Base-by-base conservation (phyloP, 192 early-diverging fungal species). In the Chytriomyces sp. region DNA sequence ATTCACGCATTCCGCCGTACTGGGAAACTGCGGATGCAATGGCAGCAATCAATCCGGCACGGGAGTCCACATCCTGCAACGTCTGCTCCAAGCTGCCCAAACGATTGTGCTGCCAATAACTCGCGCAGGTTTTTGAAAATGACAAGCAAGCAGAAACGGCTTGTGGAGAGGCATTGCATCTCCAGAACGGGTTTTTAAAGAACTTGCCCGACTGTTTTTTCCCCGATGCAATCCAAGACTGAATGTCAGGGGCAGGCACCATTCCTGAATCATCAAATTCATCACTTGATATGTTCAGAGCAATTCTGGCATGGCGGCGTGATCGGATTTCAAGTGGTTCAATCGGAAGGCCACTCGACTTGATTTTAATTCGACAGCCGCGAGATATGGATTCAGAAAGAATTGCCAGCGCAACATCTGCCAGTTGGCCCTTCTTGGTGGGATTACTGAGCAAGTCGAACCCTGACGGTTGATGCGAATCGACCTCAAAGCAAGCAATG, bases 341-440 rank as follows among this genome's bases (percentile, higher is more conserved):
- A 23, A 11, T 45, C 28, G 43, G 43, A 45, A n/a, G 16, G 3
- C 20, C 53, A 57, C 53, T 57, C 35, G 62, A 64, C 45, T 67
- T 67, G 66, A 67, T 67, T 23, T 46, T 67, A 44, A 67, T 67
- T 45, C 66, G 8, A 47, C 66, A 67, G 44, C 66, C 66, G 2
- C 66, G 66, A 45, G 66, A 67, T 45, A 67, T 45, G 23, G 43
- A 45, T 46, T 67, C 66, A n/a, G 24, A 28, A 10, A 67, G 45
- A 67, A 67, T 28, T 10, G 66, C 66, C 46, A 67, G 46, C 11
- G 66, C 66, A 5, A 45, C 66, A 45, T 47, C 45, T 43, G 66
- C 20, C 26, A 67, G 44, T 3, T 46, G 8, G 26, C 16, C 11
- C 45, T 67, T 44, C 11, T 67, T 47, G 8, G 16, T 11, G 16